A percentile compares a stretch with the other conserved stretches of the same genome.
Conservation (phyloP, 2,329 filamentous ascomycete genomes). For the Sarocladium brachiariae region DNA sequence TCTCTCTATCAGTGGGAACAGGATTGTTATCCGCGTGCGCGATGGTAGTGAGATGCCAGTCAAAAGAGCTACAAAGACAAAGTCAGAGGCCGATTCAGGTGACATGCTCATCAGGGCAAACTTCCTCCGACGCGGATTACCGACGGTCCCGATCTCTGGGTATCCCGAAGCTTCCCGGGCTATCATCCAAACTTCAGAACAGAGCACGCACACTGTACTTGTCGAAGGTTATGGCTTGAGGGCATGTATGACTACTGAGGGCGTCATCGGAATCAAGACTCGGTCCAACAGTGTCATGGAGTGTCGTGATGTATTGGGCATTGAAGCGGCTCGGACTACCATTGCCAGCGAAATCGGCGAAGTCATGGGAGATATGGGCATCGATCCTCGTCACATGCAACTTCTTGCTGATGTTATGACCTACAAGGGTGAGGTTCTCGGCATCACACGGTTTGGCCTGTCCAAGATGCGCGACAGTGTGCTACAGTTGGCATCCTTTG, state of each 20-base stretch:
- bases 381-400: slow-evolving; percentile 97
- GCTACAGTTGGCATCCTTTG: slow-evolving; percentile 88
- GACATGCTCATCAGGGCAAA: slow-evolving; percentile 71
- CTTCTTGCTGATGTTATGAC: slow-evolving; percentile 98
- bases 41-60: slow-evolving; percentile 44
- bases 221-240: slow-evolving; percentile 93
- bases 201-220: slow-evolving; percentile 63
- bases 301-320: slow-evolving; percentile 77
- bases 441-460: slow-evolving; percentile 92
- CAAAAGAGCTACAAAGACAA: slow-evolving; percentile 40
- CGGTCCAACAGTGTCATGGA: slow-evolving; percentile 88
- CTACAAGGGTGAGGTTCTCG: slow-evolving; percentile 93
- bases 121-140: slow-evolving; percentile 74
- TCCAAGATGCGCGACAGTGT: slow-evolving; percentile 96
- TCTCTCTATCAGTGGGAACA: slow-evolving; percentile 51
- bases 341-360: slow-evolving; percentile 82
- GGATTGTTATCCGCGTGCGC: slow-evolving; percentile 67
- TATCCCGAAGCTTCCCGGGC: slow-evolving; percentile 81
- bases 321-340: slow-evolving; percentile 85
- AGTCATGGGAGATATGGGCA: slow-evolving; percentile 92
- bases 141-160: slow-evolving; percentile 79
- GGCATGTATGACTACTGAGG: slow-evolving; percentile 87
- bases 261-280: slow-evolving; percentile 71
- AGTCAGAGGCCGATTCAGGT: slow-evolving; percentile 34
- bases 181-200: slow-evolving; percentile 77